A percentile compares a stretch with the other conserved stretches of the same genome.
phyloP scores from a whole-genome alignment of 148 eudicot species.

The Spergularia bocconei region DNA sequence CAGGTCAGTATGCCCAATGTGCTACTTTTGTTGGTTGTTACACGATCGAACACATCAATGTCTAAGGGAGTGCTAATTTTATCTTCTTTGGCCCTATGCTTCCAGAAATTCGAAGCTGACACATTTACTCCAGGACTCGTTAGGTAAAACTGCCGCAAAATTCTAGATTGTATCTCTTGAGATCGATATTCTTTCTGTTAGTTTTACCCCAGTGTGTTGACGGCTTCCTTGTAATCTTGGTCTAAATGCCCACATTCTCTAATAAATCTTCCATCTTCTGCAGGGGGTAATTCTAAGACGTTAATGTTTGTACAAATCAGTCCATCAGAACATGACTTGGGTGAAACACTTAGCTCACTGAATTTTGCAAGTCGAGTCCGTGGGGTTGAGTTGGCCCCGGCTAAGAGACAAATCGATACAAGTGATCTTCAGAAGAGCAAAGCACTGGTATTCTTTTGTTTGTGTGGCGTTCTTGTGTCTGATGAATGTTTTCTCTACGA shows the following conservation, averaged over 20 bases:
- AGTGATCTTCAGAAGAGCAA: conserved; percentile 80
- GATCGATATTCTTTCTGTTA: not conserved
- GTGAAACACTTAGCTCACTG: conserved; percentile 84
- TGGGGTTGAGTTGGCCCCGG: conserved; percentile 88
- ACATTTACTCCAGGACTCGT: conserved; percentile 85
- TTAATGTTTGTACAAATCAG: conserved; percentile 95
- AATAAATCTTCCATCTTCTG: conserved; percentile 13
- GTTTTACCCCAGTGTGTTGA: not conserved
- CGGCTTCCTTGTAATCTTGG: not conserved
- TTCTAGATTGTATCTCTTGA: not conserved
- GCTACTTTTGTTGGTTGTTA: not conserved
- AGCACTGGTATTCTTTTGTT: conserved; percentile 45
- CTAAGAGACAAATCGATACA: conserved; percentile 73
- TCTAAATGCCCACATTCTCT: not conserved
- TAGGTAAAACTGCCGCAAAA: conserved; percentile 43
- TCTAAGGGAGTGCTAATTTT: not conserved
- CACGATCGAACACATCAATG: not conserved
- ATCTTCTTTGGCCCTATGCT: conserved; percentile 6
- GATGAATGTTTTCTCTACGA: no score
- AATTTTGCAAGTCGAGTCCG: conserved; percentile 90
- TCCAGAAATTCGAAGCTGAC: conserved; percentile 89
- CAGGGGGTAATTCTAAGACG: conserved; percentile 92
- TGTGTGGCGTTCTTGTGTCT: not conserved
- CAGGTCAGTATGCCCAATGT: conserved; percentile 34
- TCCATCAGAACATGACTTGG: conserved; percentile 84